A percentile compares a stretch with the other conserved stretches of the same genome.
phyloP scores from a whole-genome alignment of 345 rosid species.

The Toxicodendron radicans region DNA sequence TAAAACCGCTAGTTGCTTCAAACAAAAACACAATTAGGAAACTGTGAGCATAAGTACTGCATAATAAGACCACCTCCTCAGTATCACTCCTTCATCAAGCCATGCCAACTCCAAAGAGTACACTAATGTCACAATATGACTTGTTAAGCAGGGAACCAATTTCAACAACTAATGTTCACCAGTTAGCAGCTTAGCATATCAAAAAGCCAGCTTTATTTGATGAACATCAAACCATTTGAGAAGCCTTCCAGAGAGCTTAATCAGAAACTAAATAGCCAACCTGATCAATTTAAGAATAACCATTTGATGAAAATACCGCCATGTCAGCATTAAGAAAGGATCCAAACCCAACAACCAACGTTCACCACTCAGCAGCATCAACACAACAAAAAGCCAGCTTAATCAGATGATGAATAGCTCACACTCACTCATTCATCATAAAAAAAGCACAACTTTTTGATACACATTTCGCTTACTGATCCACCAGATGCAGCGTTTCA shows the following conservation, averaged over 20 bases:
- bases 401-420: slow-evolving; percentile 3
- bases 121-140: no score
- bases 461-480: background rate
- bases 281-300: no score
- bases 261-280: no score
- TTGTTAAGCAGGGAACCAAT: no score
- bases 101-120: no score
- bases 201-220: no score
- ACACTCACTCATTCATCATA: background rate
- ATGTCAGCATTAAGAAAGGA: slow-evolving; percentile 12
- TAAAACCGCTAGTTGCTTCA: slow-evolving; percentile 28
- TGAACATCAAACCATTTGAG: no score
- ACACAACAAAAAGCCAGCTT: background rate
- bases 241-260: no score
- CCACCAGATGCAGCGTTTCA: slow-evolving; percentile 8
- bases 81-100: no score
- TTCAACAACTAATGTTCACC: no score
- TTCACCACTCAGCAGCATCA: background rate
- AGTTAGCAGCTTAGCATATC: no score
- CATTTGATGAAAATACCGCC: background rate
- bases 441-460: background rate
- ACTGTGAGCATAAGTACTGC: background rate
- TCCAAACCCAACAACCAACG: background rate
- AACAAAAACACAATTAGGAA: slow-evolving; percentile 17
- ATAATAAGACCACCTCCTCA: background rate